These are phyloP conservation scores for Volutella citrinella DNA, from an alignment of 2,329 filamentous ascomycete species.

Conservation along the genomic window DNA sequence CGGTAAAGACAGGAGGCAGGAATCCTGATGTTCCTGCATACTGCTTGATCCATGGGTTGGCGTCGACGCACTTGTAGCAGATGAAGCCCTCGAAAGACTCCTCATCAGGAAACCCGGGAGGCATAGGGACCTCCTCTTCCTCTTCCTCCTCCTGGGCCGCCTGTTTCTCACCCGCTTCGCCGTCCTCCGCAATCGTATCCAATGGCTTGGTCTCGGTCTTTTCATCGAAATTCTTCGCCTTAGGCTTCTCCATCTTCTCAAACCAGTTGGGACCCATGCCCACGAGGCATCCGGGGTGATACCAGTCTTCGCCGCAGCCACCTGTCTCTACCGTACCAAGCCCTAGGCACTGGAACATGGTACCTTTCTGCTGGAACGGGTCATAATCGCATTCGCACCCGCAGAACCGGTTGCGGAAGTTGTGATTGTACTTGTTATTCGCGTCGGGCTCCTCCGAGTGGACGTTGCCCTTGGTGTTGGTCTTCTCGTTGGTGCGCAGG, in stretches of 20 bases:
- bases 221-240: slow-evolving; percentile 24
- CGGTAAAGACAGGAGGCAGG: slow-evolving; percentile 64
- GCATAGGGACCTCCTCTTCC: slow-evolving; percentile 62
- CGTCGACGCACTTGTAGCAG: slow-evolving; percentile 89
- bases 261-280: slow-evolving; percentile 74
- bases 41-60: slow-evolving; percentile 85
- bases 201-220: slow-evolving; percentile 28
- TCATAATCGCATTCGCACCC: slow-evolving; percentile 87
- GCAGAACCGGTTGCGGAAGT: slow-evolving; percentile 91
- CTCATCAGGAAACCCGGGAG: slow-evolving; percentile 82
- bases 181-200: slow-evolving; percentile 49
- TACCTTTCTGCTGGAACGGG: slow-evolving; percentile 84
- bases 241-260: slow-evolving; percentile 47
- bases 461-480: slow-evolving; percentile 73
- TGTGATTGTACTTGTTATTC: slow-evolving; percentile 90
- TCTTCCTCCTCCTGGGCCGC: slow-evolving; percentile 10
- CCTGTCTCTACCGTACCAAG: slow-evolving; percentile 76
- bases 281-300: slow-evolving; percentile 88
- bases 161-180: slow-evolving; percentile 30
- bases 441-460: slow-evolving; percentile 69
- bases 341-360: slow-evolving; percentile 96
- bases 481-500: slow-evolving; percentile 68
- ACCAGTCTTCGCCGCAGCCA: slow-evolving; percentile 97
- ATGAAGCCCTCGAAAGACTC: slow-evolving; percentile 87
- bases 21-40: slow-evolving; percentile 83